These are phyloP conservation scores for Magnolia changhungtana DNA, from an alignment of 164 flowering plant genomes.

Conservation along the genomic window DNA sequence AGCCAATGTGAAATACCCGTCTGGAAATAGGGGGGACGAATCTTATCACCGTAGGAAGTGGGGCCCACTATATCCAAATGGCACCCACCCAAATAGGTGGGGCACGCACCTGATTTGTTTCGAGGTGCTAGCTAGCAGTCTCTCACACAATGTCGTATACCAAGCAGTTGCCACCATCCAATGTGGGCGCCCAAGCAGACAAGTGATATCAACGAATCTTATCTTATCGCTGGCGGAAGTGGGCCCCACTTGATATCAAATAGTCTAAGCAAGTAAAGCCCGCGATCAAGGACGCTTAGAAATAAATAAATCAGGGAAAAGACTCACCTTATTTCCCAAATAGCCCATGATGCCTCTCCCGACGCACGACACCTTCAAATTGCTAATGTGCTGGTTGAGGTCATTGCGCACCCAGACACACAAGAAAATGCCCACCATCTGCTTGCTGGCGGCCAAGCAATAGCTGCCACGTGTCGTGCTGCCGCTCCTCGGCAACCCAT, in stretches of 20 bases:
- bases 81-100: neutral
- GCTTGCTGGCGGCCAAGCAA: conserved; percentile 69
- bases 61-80: neutral
- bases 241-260: neutral
- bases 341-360: conserved; percentile 94
- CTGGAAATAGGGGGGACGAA: neutral
- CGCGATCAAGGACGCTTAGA: neutral
- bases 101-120: neutral
- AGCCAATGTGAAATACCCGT: no score
- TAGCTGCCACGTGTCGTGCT: conserved; percentile 22
- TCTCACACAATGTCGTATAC: neutral
- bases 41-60: neutral
- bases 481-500: neutral
- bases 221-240: neutral
- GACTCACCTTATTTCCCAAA: conserved; percentile 78
- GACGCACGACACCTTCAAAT: conserved; percentile 74
- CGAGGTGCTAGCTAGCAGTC: no score
- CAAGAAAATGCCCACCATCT: conserved; percentile 86
- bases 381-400: conserved; percentile 43
- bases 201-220: neutral
- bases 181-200: neutral
- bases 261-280: neutral
- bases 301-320: neutral
- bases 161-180: neutral
- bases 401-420: conserved; percentile 79